Evolutionary conservation across 2,329 filamentous ascomycete genomes (phyloP).

Genomic region (Penicillium sp.): DNA sequence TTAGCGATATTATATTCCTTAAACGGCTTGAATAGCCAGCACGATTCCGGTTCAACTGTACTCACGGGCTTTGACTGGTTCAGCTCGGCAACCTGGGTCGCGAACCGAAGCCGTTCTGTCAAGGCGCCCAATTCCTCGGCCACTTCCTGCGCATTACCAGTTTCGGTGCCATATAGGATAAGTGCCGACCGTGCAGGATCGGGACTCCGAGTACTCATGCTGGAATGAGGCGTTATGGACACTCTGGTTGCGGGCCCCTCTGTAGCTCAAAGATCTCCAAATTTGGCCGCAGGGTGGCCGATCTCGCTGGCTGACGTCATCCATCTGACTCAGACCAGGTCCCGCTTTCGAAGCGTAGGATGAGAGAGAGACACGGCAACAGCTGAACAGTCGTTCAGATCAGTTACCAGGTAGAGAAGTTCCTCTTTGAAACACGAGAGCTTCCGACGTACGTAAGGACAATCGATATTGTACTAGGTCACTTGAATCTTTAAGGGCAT

Average conservation of each 20-base stretch:
- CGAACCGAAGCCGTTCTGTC: slow-evolving; percentile 76
- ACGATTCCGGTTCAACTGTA: slow-evolving; percentile 16
- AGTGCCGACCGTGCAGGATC: slow-evolving; percentile 56
- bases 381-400: too few species aligned
- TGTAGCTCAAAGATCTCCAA: slow-evolving; percentile 15
- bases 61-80: slow-evolving; percentile 74
- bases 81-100: slow-evolving; percentile 73
- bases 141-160: slow-evolving; percentile 88
- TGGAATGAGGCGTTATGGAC: slow-evolving; percentile 8
- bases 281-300: slow-evolving; percentile 20
- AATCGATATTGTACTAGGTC: not conserved
- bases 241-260: slow-evolving; percentile 18
- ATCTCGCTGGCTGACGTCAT: slow-evolving; percentile 36
- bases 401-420: too few species aligned
- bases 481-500: not conserved
- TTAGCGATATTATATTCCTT: not conserved
- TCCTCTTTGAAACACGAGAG: too few species aligned
- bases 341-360: not conserved
- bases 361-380: not conserved
- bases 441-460: too few species aligned
- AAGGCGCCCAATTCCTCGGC: slow-evolving; percentile 79
- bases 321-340: not conserved
- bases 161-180: slow-evolving; percentile 91
- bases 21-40: not conserved
- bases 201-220: slow-evolving; percentile 28